A percentile compares a stretch with the other conserved stretches of the same genome.
phyloP scores from a whole-genome alignment of 2,329 filamentous ascomycete genomes.

The Aspergillus latus region DNA sequence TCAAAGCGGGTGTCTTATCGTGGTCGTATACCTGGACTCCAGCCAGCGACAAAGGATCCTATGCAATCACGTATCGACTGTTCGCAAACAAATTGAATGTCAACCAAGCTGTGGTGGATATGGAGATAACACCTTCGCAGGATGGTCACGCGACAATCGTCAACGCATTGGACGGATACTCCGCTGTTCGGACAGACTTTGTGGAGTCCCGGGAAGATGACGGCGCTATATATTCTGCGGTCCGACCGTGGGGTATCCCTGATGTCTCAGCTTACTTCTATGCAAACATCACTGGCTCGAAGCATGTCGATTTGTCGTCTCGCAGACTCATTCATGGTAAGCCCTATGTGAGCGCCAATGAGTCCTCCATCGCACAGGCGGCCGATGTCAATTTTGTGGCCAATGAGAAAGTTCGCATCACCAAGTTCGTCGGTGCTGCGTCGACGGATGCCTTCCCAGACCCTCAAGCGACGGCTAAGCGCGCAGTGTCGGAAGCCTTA shows the following conservation, averaged over 20 bases:
- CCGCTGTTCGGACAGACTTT: conserved; percentile 64
- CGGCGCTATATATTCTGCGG: conserved; percentile 63
- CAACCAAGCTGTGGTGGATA: conserved; percentile 61
- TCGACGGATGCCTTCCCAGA: conserved; percentile 67
- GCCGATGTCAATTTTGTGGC: conserved; percentile 55
- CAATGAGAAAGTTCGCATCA: conserved; percentile 56
- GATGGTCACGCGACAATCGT: conserved; percentile 60
- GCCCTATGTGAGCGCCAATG: conserved; percentile 55
- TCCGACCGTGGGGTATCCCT: conserved; percentile 60
- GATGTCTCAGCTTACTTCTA: conserved; percentile 64
- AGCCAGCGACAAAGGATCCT: conserved; percentile 44
- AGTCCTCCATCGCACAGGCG: conserved; percentile 65
- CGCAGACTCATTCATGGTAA: conserved; percentile 47
- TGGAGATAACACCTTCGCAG: conserved; percentile 57
- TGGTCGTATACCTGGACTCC: conserved; percentile 70
- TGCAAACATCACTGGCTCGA: conserved; percentile 42
- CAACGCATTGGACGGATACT: conserved; percentile 67
- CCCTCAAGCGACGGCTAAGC: conserved; percentile 55
- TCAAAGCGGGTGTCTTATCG: conserved; percentile 61
- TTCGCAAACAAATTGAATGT: conserved; percentile 64
- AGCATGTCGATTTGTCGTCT: conserved; percentile 44
- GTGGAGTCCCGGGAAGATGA: conserved; percentile 57
- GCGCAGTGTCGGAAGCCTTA: conserved; percentile 54
- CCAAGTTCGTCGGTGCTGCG: conserved; percentile 68
- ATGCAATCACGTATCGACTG: conserved; percentile 64